Evolutionary conservation across 2,329 filamentous ascomycete genomes (phyloP).

Genomic region (Fusarium hostae): DNA sequence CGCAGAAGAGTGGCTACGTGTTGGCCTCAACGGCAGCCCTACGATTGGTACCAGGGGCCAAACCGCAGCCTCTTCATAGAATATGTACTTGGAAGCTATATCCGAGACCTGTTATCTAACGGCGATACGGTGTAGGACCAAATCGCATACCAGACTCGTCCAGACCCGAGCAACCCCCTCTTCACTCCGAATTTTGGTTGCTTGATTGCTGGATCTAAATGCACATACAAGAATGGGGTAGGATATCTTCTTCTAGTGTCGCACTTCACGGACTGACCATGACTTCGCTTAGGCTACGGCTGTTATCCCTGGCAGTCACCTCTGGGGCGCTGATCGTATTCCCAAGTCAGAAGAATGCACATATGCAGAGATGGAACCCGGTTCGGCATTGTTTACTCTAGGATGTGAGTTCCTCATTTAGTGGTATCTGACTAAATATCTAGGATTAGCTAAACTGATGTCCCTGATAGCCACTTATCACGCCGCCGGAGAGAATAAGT

Average conservation of each 20-base stretch:
- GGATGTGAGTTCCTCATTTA: neutral
- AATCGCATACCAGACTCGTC: neutral
- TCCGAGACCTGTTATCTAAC: neutral
- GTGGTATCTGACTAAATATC: too few relatives aligned
- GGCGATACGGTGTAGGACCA: neutral
- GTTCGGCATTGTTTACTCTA: neutral
- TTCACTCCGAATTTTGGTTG: neutral
- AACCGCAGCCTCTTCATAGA: neutral
- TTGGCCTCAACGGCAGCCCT: neutral
- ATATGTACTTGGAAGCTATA: neutral
- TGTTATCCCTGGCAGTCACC: neutral
- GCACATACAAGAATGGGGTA: constrained; percentile 1
- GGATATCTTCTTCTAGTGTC: neutral
- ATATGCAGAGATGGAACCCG: neutral
- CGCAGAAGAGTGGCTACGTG: neutral
- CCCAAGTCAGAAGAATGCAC: neutral
- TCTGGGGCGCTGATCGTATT: neutral
- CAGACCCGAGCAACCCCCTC: neutral
- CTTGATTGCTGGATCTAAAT: neutral
- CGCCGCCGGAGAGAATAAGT: neutral
- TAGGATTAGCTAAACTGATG: too few relatives aligned
- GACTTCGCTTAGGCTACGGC: neutral
- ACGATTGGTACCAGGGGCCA: neutral
- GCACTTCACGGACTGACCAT: neutral
- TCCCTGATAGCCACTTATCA: neutral